Conservation (phyloP, 305 asterid species). For the Fraxinus velutina region DNA sequence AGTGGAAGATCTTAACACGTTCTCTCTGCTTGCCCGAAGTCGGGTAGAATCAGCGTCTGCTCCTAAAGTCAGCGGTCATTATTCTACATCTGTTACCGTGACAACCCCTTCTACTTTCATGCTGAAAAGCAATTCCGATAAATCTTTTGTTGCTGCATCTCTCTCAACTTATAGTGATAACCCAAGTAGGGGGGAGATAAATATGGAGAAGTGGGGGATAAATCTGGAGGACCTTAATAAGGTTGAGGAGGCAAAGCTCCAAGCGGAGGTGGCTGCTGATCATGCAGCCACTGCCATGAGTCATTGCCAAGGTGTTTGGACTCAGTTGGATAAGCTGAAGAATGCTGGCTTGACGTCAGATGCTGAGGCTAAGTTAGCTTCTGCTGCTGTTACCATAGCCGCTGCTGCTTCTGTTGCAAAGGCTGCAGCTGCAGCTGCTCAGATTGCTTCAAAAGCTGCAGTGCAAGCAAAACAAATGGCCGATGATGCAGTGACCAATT, state of each 20-base stretch:
- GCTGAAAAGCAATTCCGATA: conserved; percentile 44
- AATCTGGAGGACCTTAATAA: conserved; percentile 46
- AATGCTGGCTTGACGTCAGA: conserved; percentile 59
- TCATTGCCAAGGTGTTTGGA: conserved; percentile 85
- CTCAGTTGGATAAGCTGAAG: conserved; percentile 59
- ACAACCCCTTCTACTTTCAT: conserved; percentile 48
- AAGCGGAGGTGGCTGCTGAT: conserved; percentile 80
- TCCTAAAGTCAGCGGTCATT: conserved; percentile 42
- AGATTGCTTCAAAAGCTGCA: conserved; percentile 85
- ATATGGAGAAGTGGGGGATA: conserved; percentile 43
- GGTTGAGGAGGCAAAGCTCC: conserved; percentile 78
- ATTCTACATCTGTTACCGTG: conserved; percentile 66
- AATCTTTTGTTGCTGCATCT: conserved; percentile 33
- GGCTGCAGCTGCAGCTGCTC: conserved; percentile 99
- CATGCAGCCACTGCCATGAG: conserved; percentile 75
- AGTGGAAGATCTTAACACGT: conserved; percentile 41
- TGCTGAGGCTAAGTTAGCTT: conserved; percentile 69
- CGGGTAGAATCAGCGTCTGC: conserved; percentile 38
- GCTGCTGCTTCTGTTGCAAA: conserved; percentile 97
- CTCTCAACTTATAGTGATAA: conserved; percentile 45
- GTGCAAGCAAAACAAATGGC: conserved; percentile 85
- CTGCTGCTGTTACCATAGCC: conserved; percentile 84
- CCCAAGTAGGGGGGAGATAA: conserved; percentile 38
- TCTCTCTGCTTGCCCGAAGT: conserved; percentile 44
- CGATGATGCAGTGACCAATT: conserved; percentile 56